Conservation (phyloP, 2,329 filamentous ascomycete species). For the Ophiostoma pallidulum region DNA sequence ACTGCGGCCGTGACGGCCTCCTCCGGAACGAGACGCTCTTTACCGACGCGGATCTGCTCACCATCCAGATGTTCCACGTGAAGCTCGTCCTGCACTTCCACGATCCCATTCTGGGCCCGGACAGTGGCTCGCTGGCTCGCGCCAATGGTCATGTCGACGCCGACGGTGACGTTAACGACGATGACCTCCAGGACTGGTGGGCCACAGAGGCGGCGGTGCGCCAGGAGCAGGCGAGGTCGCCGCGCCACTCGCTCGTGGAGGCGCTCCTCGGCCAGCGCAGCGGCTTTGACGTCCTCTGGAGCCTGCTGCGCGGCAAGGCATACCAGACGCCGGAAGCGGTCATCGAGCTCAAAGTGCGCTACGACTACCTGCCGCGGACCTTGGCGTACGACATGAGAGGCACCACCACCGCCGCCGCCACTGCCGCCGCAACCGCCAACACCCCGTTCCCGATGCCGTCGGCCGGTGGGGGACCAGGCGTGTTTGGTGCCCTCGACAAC, state of each 20-base stretch:
- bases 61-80: conserved; percentile 54
- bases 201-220: neutral
- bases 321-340: conserved; percentile 41
- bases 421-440: too few relatives aligned
- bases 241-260: conserved; percentile 32
- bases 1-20: conserved; percentile 41
- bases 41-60: conserved; percentile 50
- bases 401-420: too few relatives aligned
- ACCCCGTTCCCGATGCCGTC: too few relatives aligned
- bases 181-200: neutral
- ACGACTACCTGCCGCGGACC: conserved; percentile 35
- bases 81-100: conserved; percentile 65
- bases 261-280: conserved; percentile 51
- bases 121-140: too few relatives aligned
- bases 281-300: conserved; percentile 45
- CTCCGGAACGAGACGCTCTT: conserved; percentile 44
- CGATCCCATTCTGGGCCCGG: conserved; percentile 50
- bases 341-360: conserved; percentile 47
- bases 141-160: too few relatives aligned
- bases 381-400: neutral
- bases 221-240: neutral
- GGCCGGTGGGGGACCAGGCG: too few relatives aligned
- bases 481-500: too few relatives aligned
- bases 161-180: too few relatives aligned
- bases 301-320: conserved; percentile 48